Conservation (phyloP, 1,284 basidiomycete genomes). For the Ceratorhiza oryzae-sativae region DNA sequence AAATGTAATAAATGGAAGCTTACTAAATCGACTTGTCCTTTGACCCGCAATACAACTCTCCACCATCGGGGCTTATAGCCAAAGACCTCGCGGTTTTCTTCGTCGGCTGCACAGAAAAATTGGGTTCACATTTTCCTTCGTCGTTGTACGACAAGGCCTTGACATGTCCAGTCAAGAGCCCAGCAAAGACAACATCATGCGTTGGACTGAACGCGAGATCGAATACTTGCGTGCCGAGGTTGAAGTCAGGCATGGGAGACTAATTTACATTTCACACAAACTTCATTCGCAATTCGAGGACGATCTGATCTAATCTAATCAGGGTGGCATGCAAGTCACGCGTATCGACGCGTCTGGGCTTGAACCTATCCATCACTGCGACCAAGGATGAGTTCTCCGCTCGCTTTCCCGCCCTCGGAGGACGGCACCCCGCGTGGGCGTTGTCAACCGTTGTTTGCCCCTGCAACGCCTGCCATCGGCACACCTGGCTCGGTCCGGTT, state of each 20-base stretch:
- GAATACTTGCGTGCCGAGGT: slow-evolving; percentile 80
- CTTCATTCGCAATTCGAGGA: slow-evolving; percentile 20
- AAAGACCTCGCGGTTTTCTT: slow-evolving; percentile 81
- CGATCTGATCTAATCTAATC: slow-evolving; percentile 20
- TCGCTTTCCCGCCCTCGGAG: slow-evolving; percentile 26
- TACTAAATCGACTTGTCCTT: slow-evolving; percentile 84
- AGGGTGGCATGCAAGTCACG: slow-evolving; percentile 12
- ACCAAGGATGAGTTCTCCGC: slow-evolving; percentile 34
- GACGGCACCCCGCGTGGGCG: slow-evolving; percentile 27
- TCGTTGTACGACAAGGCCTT: slow-evolving; percentile 64
- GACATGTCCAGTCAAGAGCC: slow-evolving; percentile 59
- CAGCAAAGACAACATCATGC: slow-evolving; percentile 70
- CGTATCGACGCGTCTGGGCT: slow-evolving; percentile 11
- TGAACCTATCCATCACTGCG: slow-evolving; percentile 4
- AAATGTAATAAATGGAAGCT: slow-evolving; percentile 47
- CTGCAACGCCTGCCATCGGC: slow-evolving; percentile 3
- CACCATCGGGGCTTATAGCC: slow-evolving; percentile 68
- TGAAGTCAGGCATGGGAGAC: slow-evolving; percentile 70
- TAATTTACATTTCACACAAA: not conserved
- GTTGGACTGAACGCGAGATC: slow-evolving; percentile 88
- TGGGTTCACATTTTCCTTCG: slow-evolving; percentile 61
- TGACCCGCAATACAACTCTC: slow-evolving; percentile 76
- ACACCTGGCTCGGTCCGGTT: slow-evolving; percentile 31
- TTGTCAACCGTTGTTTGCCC: slow-evolving; percentile 20
- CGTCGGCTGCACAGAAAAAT: slow-evolving; percentile 68